Evolutionary conservation across 2,329 filamentous ascomycete genomes (phyloP), one percentile per base, ranked within the genome.

Genomic region (Emmonsiellopsis sp.): DNA sequence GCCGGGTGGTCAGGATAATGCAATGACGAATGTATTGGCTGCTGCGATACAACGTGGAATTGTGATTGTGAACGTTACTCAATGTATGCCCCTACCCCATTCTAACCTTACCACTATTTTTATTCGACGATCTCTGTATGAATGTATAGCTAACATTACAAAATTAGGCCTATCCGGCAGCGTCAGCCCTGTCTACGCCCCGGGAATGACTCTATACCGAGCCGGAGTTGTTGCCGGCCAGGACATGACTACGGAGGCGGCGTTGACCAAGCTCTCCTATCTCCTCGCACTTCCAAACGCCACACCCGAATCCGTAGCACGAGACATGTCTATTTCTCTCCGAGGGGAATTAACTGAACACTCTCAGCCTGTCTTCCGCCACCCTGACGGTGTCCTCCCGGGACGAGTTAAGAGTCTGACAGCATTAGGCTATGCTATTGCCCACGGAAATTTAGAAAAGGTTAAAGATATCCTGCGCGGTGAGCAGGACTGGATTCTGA

Each of bases 141-240:
- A 39, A 39, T 39, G 13, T 2, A 27, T 27, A n/a, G 13, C 36
- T 39, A 31, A 40, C 44, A 27, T 9, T 53, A 37, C 11, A 10
- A 31, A 39, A 48, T 10, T 55, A 76, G 73, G 73, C 58, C 65
- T 78, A 54, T 85, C 80, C 56, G 86, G 86, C 43, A 86, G 86
- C 62, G 86, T 89, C 17, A 87, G 82, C 49, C 85, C 86, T 2
- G 77, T 89, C n/a, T 90, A 89, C 70, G 86, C 86, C 1, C 82
- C 86, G 0, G 86, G 84, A 7, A 87, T 88, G 60, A 84, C 86
- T 42, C 80, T 95, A 14, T 88, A 88, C 40, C 80, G 84, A 52
- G 88, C 88, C 2, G 91, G 91, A 36, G 88, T 96, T 48, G 88
- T 95, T 34, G 91, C 93, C 59, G 91, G 91, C 5, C 82, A 91